Conservation (phyloP, 2,329 filamentous ascomycete species). For the Parastagonospora avenae region DNA sequence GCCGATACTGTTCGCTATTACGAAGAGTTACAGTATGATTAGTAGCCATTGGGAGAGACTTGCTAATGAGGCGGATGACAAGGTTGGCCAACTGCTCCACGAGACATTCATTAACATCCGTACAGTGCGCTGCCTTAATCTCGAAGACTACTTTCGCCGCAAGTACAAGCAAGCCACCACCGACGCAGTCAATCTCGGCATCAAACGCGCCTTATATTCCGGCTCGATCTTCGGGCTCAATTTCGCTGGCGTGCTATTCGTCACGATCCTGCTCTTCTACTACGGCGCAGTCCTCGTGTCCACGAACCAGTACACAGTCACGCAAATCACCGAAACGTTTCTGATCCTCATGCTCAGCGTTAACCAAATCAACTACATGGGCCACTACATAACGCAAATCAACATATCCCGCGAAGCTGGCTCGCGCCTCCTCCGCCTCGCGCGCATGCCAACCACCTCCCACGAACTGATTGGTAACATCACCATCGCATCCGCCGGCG, state of each 20-base stretch:
- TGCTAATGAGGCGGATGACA: constrained; percentile 67
- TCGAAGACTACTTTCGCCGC: constrained; percentile 72
- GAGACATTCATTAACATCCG: constrained; percentile 81
- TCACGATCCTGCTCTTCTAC: constrained; percentile 81
- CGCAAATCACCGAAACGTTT: constrained; percentile 73
- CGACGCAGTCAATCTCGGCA: constrained; percentile 64
- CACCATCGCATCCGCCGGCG: constrained; percentile 51
- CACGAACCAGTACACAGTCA: constrained; percentile 55
- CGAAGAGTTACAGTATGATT: constrained; percentile 67
- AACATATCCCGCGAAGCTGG: constrained; percentile 75
- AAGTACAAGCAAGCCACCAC: constrained; percentile 64
- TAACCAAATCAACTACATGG: constrained; percentile 70
- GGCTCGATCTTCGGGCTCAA: constrained; percentile 79
- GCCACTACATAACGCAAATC: constrained; percentile 80
- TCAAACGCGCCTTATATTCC: constrained; percentile 68
- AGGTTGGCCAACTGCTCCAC: constrained; percentile 66
- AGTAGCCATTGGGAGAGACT: constrained; percentile 74
- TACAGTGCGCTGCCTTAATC: constrained; percentile 74
- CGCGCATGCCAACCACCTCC: constrained; percentile 62
- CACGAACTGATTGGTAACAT: constrained; percentile 63
- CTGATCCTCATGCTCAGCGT: constrained; percentile 85
- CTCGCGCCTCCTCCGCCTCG: constrained; percentile 72
- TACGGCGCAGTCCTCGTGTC: constrained; percentile 73
- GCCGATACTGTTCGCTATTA: constrained; percentile 70
- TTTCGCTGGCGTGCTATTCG: constrained; percentile 72